Conservation (phyloP, 371 early-diverging fungal genomes). For the Cokeromyces recurvatus region DNA sequence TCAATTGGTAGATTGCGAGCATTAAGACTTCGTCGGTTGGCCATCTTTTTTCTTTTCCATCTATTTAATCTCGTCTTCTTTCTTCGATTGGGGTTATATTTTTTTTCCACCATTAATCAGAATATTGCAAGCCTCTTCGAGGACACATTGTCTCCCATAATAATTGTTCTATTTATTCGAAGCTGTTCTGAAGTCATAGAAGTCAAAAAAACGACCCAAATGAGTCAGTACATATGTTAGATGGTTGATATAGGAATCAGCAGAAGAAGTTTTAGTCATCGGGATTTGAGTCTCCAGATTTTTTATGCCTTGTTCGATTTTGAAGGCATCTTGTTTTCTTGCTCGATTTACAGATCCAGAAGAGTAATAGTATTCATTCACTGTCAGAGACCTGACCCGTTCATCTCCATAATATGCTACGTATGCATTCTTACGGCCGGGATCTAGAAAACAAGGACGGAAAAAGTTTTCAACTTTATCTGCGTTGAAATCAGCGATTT, state of each 20-base stretch:
- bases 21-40: no score
- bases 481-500: no score
- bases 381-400: no score
- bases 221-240: not conserved
- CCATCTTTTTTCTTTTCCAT: not conserved
- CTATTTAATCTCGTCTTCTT: not conserved
- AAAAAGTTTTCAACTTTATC: no score
- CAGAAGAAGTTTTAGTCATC: not conserved
- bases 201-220: not conserved
- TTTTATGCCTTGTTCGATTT: not conserved
- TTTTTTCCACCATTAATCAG: not conserved
- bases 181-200: not conserved
- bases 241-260: not conserved
- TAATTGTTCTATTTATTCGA: not conserved
- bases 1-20: no score
- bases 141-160: not conserved
- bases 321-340: not conserved
- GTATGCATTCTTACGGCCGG: no score
- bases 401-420: no score
- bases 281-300: not conserved
- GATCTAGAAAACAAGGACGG: no score
- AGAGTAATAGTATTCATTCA: no score
- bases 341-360: no score
- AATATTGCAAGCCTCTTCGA: conserved; percentile 1
- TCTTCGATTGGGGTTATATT: not conserved